Evolutionary conservation across 225 moss, liverwort and hornwort genomes (phyloP).

Genomic region (Bryoerythrophyllum caledonicum): DNA sequence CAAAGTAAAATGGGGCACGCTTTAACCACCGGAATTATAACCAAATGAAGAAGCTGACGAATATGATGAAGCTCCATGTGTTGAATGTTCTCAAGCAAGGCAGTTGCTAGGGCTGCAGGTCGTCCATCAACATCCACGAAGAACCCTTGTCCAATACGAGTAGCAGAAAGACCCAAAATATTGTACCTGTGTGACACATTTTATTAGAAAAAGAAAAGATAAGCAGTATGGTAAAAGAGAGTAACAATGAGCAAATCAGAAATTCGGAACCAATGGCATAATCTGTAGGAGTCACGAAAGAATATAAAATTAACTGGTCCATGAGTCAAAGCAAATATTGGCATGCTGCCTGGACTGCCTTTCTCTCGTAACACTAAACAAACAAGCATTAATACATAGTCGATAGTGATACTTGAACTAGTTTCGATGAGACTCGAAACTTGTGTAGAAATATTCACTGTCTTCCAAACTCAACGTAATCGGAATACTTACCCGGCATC

Average conservation of each 20-base stretch:
- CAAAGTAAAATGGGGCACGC: constrained; percentile 69
- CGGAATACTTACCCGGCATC: constrained; percentile 73
- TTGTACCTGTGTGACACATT: constrained; percentile 66
- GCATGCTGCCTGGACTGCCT: neutral
- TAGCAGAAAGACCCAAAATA: constrained; percentile 81
- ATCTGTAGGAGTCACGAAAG: constrained; percentile 8
- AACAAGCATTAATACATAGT: constrained; percentile 4
- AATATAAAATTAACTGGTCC: neutral
- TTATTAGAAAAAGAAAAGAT: constrained; percentile 6
- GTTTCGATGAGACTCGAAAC: neutral
- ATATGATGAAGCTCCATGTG: constrained; percentile 95
- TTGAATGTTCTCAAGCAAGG: constrained; percentile 82
- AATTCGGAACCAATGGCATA: neutral
- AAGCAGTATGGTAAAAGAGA: neutral
- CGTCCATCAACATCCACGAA: constrained; percentile 76
- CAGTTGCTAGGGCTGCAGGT: constrained; percentile 65
- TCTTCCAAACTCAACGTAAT: constrained; percentile 12
- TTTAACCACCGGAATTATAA: constrained; percentile 71
- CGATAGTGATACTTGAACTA: neutral
- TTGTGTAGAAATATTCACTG: neutral
- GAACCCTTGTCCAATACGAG: constrained; percentile 76
- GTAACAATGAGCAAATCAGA: neutral
- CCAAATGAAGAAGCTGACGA: constrained; percentile 85
- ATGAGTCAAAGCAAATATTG: neutral
- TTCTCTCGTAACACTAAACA: neutral